phyloP scores from a whole-genome alignment of 257 asterid genomes.

The Nicotiana paniculata region DNA sequence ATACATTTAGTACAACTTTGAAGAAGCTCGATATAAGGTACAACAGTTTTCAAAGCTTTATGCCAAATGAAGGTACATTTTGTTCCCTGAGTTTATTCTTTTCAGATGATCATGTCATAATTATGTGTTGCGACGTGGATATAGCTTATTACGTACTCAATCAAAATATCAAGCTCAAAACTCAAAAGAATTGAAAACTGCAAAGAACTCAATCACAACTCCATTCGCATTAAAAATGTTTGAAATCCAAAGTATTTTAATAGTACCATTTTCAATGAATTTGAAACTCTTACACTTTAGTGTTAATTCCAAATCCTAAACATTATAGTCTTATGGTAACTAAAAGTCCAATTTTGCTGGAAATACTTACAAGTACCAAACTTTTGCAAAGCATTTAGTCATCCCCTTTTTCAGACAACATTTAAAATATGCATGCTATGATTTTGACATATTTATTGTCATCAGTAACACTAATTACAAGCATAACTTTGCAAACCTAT shows the following conservation, averaged over 20 bases:
- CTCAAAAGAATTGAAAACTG: no score
- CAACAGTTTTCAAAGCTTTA: not conserved
- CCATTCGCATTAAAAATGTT: no score
- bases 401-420: no score
- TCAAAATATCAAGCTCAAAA: no score
- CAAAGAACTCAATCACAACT: no score
- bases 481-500: no score
- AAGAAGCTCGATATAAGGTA: not conserved
- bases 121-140: not conserved
- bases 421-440: no score
- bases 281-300: no score
- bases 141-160: not conserved
- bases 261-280: not conserved
- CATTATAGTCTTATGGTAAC: no score
- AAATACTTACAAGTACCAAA: not conserved
- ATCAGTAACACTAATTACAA: not conserved
- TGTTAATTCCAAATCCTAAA: no score
- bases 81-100: not conserved
- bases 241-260: no score
- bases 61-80: not conserved
- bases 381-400: not conserved
- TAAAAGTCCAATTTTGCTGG: no score
- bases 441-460: not conserved
- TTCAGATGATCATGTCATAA: not conserved
- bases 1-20: not conserved